Base-by-base conservation (phyloP, 768 basidiomycete genomes). In the Tylopilus vinaceipallidus region DNA sequence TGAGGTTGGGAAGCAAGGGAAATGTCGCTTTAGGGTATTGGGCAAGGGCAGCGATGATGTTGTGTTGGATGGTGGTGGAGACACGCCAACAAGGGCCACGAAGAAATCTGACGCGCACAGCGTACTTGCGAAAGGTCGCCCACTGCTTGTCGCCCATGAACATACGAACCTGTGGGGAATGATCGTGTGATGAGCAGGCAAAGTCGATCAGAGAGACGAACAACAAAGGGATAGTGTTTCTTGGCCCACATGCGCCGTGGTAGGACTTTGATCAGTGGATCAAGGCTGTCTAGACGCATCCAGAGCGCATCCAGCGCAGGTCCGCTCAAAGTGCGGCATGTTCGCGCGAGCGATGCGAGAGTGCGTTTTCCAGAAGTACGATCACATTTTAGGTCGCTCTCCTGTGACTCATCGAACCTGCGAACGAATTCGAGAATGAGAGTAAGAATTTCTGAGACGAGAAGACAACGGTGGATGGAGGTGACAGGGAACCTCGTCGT, bases 121-220 rank as follows among this genome's bases (percentile, higher is more conserved):
- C 59, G 14, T 66, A 66, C 19, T 58, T 58, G 35, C 27, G 45
- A 40, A 66, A 68, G 4, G 50, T 59, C 1, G 14, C 3, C 66
- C 66, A 68, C 35, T 65, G 61, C 20, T 57, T 60, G 37, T 65
- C 58, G 19, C 63, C 50, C 55, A 64, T 50, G 39, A 65, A 62
- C 45, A 55, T 45, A 4, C 60, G 57, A 16, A 64, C 46, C 62
- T 64, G 40, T 17, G 29, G 26, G 2, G 16, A 40, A 20, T 16
- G 10, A 26, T 34, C 9, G 43, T 19, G 11, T 9, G 23, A 39
- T 24, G n/a, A 26, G 13, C 3, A 27, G 17, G 6, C 3, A 10
- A 14, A n/a, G n/a, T n/a, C 16, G 14, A 38, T 33, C 19, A 1
- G 20, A 8, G 38, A 26, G 20, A 55, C 62, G 32, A 26, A 65